phyloP scores from a whole-genome alignment of 441 rosid species.

The Macaranga tanarius region DNA sequence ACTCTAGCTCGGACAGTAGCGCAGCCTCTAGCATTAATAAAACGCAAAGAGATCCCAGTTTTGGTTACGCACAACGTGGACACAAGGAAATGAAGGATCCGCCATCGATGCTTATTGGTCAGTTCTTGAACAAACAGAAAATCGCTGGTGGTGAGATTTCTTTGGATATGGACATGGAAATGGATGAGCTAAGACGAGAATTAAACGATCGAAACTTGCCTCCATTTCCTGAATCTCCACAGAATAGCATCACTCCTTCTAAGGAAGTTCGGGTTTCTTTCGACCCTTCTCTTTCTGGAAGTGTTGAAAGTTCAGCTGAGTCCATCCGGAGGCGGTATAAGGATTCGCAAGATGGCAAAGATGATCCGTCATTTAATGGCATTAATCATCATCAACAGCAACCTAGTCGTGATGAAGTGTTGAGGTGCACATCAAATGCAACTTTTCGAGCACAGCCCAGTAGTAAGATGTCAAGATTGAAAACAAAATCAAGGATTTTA shows the following conservation, averaged over 20 bases:
- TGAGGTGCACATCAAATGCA: constrained; percentile 41
- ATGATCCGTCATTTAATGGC: background rate
- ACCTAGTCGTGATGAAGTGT: constrained; percentile 27
- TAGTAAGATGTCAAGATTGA: constrained; percentile 36
- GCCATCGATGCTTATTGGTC: constrained; percentile 40
- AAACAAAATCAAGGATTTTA: constrained; percentile 60
- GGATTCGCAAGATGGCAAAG: constrained; percentile 18
- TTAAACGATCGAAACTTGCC: background rate
- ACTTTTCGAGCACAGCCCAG: constrained; percentile 36
- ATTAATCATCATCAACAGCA: constrained; percentile 1
- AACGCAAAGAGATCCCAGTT: constrained; percentile 24
- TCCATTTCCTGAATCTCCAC: constrained; percentile 17
- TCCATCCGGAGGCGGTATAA: constrained; percentile 35
- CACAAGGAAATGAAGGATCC: constrained; percentile 25
- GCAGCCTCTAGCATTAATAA: background rate
- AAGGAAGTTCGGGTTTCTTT: constrained; percentile 53
- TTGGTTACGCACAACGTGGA: constrained; percentile 27
- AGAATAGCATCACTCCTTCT: constrained; percentile 15
- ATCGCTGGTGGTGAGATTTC: constrained; percentile 48
- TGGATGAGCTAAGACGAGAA: constrained; percentile 36
- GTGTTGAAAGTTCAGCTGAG: constrained; percentile 12
- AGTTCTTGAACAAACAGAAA: constrained; percentile 37
- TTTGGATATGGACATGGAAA: constrained; percentile 60
- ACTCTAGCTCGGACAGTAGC: constrained; percentile 7
- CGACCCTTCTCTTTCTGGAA: constrained; percentile 34